These are phyloP conservation scores for Symmetrospora coprosmae DNA, from an alignment of 768 basidiomycete species.

Conservation along the genomic window DNA sequence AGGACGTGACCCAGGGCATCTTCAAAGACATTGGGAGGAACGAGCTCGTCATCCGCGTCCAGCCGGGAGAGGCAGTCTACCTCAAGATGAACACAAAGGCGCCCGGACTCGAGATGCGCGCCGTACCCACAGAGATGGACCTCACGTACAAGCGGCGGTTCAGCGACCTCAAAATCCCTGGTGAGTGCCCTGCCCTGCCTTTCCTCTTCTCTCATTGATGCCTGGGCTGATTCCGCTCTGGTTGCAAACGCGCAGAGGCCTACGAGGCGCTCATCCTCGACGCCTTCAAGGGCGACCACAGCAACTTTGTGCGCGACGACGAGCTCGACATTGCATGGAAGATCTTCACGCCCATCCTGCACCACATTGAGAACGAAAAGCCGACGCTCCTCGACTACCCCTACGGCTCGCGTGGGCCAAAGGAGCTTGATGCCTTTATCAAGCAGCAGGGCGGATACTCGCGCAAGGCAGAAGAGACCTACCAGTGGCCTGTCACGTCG, in stretches of 20 bases:
- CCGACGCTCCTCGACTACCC: constrained; percentile 67
- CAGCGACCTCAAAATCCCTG: constrained; percentile 76
- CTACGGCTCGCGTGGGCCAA: constrained; percentile 92
- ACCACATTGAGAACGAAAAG: constrained; percentile 27
- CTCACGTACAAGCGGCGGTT: constrained; percentile 94
- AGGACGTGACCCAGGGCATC: constrained; percentile 89
- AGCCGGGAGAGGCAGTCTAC: constrained; percentile 90
- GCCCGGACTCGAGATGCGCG: constrained; percentile 76
- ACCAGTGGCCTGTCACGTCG: constrained; percentile 20
- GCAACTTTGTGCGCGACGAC: constrained; percentile 95
- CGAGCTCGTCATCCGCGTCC: constrained; percentile 93
- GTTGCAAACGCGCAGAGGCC: neutral
- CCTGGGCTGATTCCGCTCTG: neutral
- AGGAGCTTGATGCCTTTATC: constrained; percentile 63
- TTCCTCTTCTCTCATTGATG: neutral
- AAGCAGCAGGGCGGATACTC: constrained; percentile 44
- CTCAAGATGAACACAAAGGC: constrained; percentile 92
- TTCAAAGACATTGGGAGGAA: constrained; percentile 93
- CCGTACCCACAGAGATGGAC: constrained; percentile 94
- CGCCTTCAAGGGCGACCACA: constrained; percentile 92
- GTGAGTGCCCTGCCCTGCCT: constrained; percentile 59
- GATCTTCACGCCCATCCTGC: constrained; percentile 63
- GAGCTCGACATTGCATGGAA: constrained; percentile 97
- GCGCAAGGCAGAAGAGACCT: neutral
- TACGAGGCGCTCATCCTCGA: constrained; percentile 76